Percentiles rank a stretch among this genome's conserved stretches.
Conservation (phyloP, 2,329 filamentous ascomycete species). For the Penicillium griseofulvum region DNA sequence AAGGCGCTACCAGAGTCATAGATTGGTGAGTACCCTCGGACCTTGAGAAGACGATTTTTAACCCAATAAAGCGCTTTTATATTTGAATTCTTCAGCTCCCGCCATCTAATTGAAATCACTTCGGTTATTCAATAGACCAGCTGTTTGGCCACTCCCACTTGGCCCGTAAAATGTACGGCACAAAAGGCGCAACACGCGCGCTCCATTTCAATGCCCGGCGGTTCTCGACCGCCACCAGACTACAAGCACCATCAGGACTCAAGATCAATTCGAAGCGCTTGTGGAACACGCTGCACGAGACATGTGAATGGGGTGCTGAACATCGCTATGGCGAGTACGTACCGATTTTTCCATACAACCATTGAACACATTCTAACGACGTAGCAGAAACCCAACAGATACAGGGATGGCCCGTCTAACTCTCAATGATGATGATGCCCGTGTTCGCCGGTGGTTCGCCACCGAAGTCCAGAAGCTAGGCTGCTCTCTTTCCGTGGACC, state of each 20-base stretch:
- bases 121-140: not conserved
- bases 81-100: not conserved
- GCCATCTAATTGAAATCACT: not conserved
- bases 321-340: conserved; percentile 32
- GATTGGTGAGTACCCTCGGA: not conserved
- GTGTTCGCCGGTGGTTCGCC: conserved; percentile 68
- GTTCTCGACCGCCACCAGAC: conserved; percentile 13
- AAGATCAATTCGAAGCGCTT: conserved; percentile 28
- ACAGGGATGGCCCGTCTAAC: conserved; percentile 68
- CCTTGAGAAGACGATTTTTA: not conserved
- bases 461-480: conserved; percentile 58
- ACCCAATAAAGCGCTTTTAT: not conserved
- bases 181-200: conserved; percentile 2
- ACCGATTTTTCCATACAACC: not conserved
- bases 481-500: conserved; percentile 63
- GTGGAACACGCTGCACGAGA: conserved; percentile 32
- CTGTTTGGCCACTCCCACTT: not conserved
- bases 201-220: conserved; percentile 10
- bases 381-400: conserved; percentile 20
- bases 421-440: conserved; percentile 65
- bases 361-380: not conserved
- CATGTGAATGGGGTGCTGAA: conserved; percentile 33
- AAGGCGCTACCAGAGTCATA: not conserved
- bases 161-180: conserved; percentile 9
- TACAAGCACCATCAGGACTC: conserved; percentile 21